phyloP scores from a whole-genome alignment of 768 basidiomycete species.

The Lactarius quietus region DNA sequence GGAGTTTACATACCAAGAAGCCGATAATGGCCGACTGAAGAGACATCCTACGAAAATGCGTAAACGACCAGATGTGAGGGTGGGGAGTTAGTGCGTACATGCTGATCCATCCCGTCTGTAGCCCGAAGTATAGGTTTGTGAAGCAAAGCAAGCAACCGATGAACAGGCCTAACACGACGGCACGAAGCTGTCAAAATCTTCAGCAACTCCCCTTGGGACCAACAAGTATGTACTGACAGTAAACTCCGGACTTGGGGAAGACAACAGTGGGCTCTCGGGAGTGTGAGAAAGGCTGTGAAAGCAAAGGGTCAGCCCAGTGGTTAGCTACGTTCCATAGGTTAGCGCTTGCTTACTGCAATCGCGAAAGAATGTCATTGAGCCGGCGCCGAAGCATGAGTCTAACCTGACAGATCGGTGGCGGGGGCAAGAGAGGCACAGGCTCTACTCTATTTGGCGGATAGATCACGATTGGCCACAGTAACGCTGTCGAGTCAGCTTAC shows the following conservation, averaged over 20 bases:
- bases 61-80: not conserved
- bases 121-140: slow-evolving; percentile 85
- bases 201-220: not conserved
- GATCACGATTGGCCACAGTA: not conserved
- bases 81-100: slow-evolving; percentile 50
- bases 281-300: not conserved
- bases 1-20: slow-evolving; percentile 73
- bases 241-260: slow-evolving; percentile 22
- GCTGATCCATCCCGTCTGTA: slow-evolving; percentile 88
- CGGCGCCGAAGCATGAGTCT: not conserved
- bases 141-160: slow-evolving; percentile 89
- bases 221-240: slow-evolving; percentile 12
- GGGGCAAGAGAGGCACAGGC: too few relatives aligned
- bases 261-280: not conserved
- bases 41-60: slow-evolving; percentile 67
- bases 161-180: slow-evolving; percentile 71
- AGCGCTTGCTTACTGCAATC: slow-evolving; percentile 8
- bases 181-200: slow-evolving; percentile 34
- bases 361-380: slow-evolving; percentile 2
- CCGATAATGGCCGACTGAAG: slow-evolving; percentile 92
- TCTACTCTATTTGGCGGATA: slow-evolving; percentile 8
- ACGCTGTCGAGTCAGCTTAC: not conserved
- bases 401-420: not conserved
- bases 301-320: not conserved
- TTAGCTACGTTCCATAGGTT: not conserved